Conservation (phyloP, 257 asterid genomes). For the Solanum peruvianum region DNA sequence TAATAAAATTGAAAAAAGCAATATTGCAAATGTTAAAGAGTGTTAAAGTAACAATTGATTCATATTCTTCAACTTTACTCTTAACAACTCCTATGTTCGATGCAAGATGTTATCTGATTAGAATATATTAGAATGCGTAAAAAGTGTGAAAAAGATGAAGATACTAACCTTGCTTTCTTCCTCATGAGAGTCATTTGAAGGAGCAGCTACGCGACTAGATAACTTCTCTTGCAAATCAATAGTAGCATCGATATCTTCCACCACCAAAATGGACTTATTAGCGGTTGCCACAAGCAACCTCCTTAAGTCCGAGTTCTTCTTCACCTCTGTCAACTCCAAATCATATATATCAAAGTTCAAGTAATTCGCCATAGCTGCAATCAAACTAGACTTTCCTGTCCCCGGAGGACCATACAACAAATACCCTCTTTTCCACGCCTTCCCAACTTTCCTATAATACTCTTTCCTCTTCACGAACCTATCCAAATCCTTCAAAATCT, state of each 20-base stretch:
- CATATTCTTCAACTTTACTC: neutral
- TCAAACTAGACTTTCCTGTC: slow-evolving; percentile 65
- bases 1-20: neutral
- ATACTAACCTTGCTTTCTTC: slow-evolving; percentile 23
- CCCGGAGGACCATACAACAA: slow-evolving; percentile 77
- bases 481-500: slow-evolving; percentile 36
- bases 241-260: slow-evolving; percentile 62
- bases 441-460: slow-evolving; percentile 44
- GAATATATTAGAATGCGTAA: neutral
- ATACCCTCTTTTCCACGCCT: slow-evolving; percentile 70
- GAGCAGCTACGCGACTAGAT: slow-evolving; percentile 5
- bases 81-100: too few relatives aligned
- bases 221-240: slow-evolving; percentile 36
- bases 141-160: neutral
- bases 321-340: slow-evolving; percentile 49
- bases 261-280: slow-evolving; percentile 47
- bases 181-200: neutral
- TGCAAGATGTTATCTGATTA: neutral
- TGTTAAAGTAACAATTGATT: neutral
- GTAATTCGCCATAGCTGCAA: slow-evolving; percentile 65
- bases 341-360: slow-evolving; percentile 59
- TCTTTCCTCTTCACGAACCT: slow-evolving; percentile 40
- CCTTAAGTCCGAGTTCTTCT: slow-evolving; percentile 36
- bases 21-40: neutral
- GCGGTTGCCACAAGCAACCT: slow-evolving; percentile 30